phyloP scores from a whole-genome alignment of 768 basidiomycete species.

The Termitomyces sp. region DNA sequence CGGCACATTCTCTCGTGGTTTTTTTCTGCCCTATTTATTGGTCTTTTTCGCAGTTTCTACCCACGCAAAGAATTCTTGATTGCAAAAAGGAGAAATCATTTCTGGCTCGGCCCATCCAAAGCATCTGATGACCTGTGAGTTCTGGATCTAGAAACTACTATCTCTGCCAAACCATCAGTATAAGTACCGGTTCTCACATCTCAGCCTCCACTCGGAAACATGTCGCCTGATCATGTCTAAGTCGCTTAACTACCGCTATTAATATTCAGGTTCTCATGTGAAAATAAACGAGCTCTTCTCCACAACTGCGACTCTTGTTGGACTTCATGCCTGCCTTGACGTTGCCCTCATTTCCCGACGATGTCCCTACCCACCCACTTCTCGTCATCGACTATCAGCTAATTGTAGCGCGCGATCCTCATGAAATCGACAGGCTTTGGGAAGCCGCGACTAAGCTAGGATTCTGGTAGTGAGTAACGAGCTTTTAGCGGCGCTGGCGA shows the following conservation, averaged over 20 bases:
- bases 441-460: slow-evolving; percentile 55
- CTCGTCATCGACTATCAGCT: slow-evolving; percentile 53
- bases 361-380: slow-evolving; percentile 51
- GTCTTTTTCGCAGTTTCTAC: too few species aligned
- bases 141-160: background rate
- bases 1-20: too few species aligned
- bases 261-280: background rate
- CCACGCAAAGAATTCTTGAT: too few species aligned
- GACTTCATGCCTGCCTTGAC: background rate
- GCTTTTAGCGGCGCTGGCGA: too few species aligned
- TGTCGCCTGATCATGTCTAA: background rate
- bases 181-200: too few species aligned
- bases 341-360: slow-evolving; percentile 43
- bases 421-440: slow-evolving; percentile 52
- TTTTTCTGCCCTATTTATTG: too few species aligned
- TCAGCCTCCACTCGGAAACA: too few species aligned
- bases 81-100: too few species aligned
- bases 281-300: background rate
- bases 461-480: slow-evolving; percentile 59
- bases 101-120: too few species aligned
- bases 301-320: background rate
- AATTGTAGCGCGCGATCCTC: slow-evolving; percentile 34
- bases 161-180: too few species aligned
- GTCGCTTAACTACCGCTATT: background rate
- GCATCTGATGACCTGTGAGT: too few species aligned